phyloP scores from a whole-genome alignment of 148 eudicot species.

The Hydrangea macrophylla region DNA sequence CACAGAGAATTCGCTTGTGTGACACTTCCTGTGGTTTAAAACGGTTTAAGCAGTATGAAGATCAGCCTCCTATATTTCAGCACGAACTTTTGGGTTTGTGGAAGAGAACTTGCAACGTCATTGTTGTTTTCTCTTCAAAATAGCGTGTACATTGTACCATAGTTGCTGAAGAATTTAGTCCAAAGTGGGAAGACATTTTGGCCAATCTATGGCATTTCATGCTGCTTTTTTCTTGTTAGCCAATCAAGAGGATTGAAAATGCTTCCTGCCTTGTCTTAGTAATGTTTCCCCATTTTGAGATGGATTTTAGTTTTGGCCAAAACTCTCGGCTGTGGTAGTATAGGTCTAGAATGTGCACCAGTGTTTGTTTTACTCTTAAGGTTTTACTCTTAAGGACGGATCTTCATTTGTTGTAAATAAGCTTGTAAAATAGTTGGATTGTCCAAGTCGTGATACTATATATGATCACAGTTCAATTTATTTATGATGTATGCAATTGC shows the following conservation, averaged over 20 bases:
- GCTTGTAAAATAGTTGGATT: not conserved
- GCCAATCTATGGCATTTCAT: not conserved
- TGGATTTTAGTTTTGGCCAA: not conserved
- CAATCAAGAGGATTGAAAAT: not conserved
- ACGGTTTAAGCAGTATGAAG: not conserved
- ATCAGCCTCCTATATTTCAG: not conserved
- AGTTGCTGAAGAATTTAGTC: not conserved
- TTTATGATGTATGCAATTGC: not conserved
- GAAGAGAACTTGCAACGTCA: not conserved
- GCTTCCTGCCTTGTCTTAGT: not conserved
- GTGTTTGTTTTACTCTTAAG: not conserved
- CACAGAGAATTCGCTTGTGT: not conserved
- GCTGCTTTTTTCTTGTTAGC: not conserved
- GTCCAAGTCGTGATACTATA: not conserved
- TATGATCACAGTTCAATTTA: not conserved
- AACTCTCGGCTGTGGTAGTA: not conserved
- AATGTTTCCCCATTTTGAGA: not conserved
- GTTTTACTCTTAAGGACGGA: not conserved
- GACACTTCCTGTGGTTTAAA: not conserved
- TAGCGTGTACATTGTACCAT: not conserved
- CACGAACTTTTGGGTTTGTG: not conserved
- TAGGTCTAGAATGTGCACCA: not conserved
- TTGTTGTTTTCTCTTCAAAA: not conserved
- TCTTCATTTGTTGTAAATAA: not conserved
- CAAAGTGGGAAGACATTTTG: not conserved